phyloP scores from a whole-genome alignment of 179 eudicot genomes.

The Spergularia azorica region DNA sequence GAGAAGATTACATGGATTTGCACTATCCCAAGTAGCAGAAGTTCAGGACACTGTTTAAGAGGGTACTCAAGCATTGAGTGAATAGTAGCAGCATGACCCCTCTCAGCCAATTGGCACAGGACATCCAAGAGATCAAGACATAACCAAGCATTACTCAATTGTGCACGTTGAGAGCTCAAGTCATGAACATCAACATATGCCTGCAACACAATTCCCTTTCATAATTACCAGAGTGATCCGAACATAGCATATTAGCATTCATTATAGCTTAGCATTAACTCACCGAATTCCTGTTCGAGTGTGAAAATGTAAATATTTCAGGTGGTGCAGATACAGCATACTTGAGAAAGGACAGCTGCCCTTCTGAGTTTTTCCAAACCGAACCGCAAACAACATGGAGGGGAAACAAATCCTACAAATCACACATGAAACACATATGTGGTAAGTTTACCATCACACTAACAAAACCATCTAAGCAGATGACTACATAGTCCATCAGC shows the following conservation, averaged over 20 bases:
- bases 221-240: conserved; percentile 10
- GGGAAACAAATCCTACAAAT: conserved; percentile 75
- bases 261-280: conserved; percentile 16
- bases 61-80: conserved; percentile 76
- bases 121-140: conserved; percentile 87
- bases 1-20: conserved; percentile 66
- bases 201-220: conserved; percentile 41
- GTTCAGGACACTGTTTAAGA: conserved; percentile 75
- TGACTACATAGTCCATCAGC: neutral
- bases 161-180: conserved; percentile 56
- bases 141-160: conserved; percentile 74
- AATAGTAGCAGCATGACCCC: conserved; percentile 74
- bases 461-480: neutral
- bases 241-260: conserved; percentile 4
- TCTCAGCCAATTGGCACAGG: conserved; percentile 85
- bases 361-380: conserved; percentile 84
- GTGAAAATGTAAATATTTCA: conserved; percentile 79
- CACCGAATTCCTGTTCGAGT: conserved; percentile 76
- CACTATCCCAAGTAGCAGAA: conserved; percentile 87
- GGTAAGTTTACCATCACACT: neutral
- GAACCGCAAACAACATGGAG: conserved; percentile 74
- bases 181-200: conserved; percentile 62
- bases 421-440: conserved; percentile 3
- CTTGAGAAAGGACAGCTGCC: conserved; percentile 84
- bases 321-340: conserved; percentile 74